Conservation (phyloP, 23 red algal genomes). For the Gracilaria caudata region DNA sequence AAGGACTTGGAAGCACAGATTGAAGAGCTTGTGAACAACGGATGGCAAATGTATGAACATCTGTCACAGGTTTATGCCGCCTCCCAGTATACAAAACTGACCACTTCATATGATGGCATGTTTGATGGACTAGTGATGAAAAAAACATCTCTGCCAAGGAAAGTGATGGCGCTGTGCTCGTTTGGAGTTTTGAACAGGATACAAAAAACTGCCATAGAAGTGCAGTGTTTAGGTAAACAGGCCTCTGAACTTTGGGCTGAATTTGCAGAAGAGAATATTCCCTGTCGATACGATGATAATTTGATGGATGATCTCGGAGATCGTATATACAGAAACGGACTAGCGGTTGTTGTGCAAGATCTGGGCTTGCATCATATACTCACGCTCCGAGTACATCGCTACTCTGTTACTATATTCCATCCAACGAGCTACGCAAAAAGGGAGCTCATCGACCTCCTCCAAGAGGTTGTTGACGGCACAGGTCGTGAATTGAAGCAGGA, state of each 20-base stretch:
- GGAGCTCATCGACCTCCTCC: not conserved
- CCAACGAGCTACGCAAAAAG: not conserved
- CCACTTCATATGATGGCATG: not conserved
- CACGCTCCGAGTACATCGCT: not conserved
- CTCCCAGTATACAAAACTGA: not conserved
- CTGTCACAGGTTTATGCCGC: not conserved
- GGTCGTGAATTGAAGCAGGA: not conserved
- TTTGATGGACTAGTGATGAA: slow-evolving; percentile 11
- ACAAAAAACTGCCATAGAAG: slow-evolving; percentile 1
- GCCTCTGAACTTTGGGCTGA: not conserved
- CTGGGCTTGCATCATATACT: not conserved
- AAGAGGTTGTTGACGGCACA: not conserved
- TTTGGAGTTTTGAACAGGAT: not conserved
- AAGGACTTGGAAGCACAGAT: not conserved
- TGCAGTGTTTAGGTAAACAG: not conserved
- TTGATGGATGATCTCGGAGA: not conserved
- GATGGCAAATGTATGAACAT: slow-evolving; percentile 13
- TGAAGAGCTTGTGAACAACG: not conserved
- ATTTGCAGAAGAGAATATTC: not conserved
- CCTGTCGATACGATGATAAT: not conserved
- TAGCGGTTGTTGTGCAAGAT: slow-evolving; percentile 1
- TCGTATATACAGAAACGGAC: not conserved
- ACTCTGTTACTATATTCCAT: not conserved
- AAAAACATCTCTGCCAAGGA: not conserved
- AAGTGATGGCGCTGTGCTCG: not conserved